Conservation (phyloP, 176 grass and related monocot species). For the Eremochloa ophiuroides region DNA sequence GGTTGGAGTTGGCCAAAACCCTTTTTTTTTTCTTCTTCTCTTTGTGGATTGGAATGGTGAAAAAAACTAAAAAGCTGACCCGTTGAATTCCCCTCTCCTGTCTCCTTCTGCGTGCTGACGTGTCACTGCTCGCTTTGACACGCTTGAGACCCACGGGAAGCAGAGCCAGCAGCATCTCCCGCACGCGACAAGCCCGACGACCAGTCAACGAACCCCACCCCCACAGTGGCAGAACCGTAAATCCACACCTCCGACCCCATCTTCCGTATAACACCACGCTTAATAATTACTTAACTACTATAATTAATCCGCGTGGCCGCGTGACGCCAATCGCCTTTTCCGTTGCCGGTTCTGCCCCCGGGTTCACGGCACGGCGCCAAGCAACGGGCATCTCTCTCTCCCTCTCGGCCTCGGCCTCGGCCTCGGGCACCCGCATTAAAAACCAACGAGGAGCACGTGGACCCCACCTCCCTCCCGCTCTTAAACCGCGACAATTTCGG, state of each 20-base stretch:
- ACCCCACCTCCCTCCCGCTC: neutral
- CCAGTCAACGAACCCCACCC: neutral
- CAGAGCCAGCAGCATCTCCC: neutral
- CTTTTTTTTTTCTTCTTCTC: neutral
- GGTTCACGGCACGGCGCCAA: neutral
- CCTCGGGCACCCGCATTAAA: conserved; percentile 33
- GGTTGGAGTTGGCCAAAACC: neutral
- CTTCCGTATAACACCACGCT: neutral
- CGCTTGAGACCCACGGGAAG: conserved; percentile 13
- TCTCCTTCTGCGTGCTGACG: neutral
- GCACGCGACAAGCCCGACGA: neutral
- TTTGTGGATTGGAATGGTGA: too few species aligned
- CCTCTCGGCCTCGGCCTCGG: too few species aligned
- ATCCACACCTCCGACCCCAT: neutral
- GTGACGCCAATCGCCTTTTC: neutral
- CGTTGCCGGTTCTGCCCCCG: conserved; percentile 15
- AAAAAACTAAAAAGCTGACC: too few species aligned
- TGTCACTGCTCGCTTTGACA: neutral
- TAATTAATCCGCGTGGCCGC: neutral
- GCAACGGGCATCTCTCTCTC: conserved; percentile 37
- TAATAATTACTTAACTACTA: neutral
- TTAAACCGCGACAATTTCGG: conserved; percentile 44
- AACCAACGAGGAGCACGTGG: neutral
- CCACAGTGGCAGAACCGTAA: conserved; percentile 1
- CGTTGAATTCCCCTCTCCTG: too few species aligned